Evolutionary conservation across 2,329 filamentous ascomycete species (phyloP).

Genomic region (Endoconidiophora laricicola): DNA sequence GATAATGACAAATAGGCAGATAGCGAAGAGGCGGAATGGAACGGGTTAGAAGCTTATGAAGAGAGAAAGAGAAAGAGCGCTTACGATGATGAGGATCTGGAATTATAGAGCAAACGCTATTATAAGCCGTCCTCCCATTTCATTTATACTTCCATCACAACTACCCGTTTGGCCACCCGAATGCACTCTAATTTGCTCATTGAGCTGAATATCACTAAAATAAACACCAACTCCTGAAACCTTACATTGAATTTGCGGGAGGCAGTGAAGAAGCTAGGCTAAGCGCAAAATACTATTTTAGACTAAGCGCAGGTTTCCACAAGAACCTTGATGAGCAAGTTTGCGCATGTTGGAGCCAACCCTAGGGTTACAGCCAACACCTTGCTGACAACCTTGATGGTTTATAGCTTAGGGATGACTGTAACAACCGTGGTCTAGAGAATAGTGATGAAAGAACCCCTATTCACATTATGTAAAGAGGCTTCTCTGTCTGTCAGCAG

Average conservation of each 20-base stretch:
- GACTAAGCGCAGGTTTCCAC: constrained; percentile 10
- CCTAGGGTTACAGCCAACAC: constrained; percentile 6
- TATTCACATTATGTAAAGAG: neutral
- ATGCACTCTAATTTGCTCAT: too few species aligned
- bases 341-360: constrained; percentile 11
- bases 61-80: neutral
- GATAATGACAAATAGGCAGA: neutral
- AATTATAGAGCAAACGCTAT: neutral
- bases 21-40: neutral
- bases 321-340: constrained; percentile 16
- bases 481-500: constrained; percentile 3
- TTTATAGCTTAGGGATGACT: neutral
- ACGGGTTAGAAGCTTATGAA: neutral
- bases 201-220: too few species aligned
- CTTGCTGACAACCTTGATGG: constrained; percentile 11
- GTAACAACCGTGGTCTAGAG: too few species aligned
- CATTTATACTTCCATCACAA: neutral
- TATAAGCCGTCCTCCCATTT: neutral
- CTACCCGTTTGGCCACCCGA: neutral
- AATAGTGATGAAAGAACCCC: neutral
- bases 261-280: too few species aligned
- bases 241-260: too few species aligned
- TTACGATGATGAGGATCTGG: neutral
- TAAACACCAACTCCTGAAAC: too few species aligned
- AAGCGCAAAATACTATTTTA: too few species aligned